Percentiles rank a stretch among this genome's conserved stretches.
Conservation (phyloP, 305 asterid genomes). For the Fraxinus albicans region DNA sequence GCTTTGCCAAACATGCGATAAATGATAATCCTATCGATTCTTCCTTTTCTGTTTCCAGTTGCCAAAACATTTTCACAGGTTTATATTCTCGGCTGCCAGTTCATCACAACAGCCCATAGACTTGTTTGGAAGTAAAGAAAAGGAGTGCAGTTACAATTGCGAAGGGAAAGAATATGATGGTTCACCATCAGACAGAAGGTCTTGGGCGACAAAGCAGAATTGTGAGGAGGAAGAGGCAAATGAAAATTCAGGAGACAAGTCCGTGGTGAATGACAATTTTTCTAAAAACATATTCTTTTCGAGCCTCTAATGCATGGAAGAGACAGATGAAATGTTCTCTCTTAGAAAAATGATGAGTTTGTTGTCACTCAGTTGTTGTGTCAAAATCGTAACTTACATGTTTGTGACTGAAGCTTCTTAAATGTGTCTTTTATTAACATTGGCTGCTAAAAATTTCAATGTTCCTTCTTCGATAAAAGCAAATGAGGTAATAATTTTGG, state of each 20-base stretch:
- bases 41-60: constrained; percentile 24
- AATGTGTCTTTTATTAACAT: not conserved
- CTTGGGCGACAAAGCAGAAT: constrained; percentile 31
- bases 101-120: constrained; percentile 39
- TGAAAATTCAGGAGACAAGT: constrained; percentile 55
- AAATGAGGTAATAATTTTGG: not conserved
- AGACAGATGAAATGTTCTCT: not conserved
- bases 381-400: not conserved
- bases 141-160: constrained; percentile 48
- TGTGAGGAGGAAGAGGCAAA: constrained; percentile 41
- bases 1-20: not conserved
- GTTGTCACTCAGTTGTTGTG: not conserved
- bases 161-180: constrained; percentile 48
- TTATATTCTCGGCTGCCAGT: constrained; percentile 30
- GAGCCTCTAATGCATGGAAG: constrained; percentile 13
- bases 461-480: not conserved
- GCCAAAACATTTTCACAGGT: constrained; percentile 34
- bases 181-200: constrained; percentile 28
- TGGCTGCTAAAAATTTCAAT: not conserved
- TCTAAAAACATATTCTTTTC: not conserved
- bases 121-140: constrained; percentile 37
- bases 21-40: not conserved
- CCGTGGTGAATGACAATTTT: constrained; percentile 47
- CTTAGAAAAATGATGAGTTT: not conserved
- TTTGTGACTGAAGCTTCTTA: not conserved